Percentiles rank a stretch among this genome's conserved stretches.
Evolutionary conservation across 176 grass and related monocot genomes (phyloP).

Genomic region (Zoysia japonica): DNA sequence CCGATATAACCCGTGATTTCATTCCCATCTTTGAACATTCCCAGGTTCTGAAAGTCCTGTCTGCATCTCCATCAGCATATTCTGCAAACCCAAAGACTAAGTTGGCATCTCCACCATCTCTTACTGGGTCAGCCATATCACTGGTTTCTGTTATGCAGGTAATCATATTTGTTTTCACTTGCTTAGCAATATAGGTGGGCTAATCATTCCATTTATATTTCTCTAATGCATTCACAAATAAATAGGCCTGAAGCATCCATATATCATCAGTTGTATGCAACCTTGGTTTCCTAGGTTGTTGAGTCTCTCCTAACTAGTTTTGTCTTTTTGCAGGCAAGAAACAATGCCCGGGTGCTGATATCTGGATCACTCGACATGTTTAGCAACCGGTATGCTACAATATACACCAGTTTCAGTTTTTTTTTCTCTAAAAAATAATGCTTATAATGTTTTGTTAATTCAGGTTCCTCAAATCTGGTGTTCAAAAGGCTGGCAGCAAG

Average conservation of each 20-base stretch:
- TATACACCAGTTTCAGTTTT: slow-evolving; percentile 1
- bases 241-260: not conserved
- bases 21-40: slow-evolving; percentile 2
- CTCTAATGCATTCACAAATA: slow-evolving; percentile 21
- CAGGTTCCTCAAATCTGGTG: slow-evolving; percentile 83
- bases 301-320: slow-evolving; percentile 22
- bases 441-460: slow-evolving; percentile 28
- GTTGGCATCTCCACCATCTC: slow-evolving; percentile 69
- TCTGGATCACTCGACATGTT: slow-evolving; percentile 91
- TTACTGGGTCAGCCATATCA: slow-evolving; percentile 80
- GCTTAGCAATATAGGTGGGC: not conserved
- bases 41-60: slow-evolving; percentile 88
- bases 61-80: slow-evolving; percentile 85
- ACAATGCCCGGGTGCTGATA: slow-evolving; percentile 84
- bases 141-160: slow-evolving; percentile 98
- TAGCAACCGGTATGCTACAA: slow-evolving; percentile 65
- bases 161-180: slow-evolving; percentile 27
- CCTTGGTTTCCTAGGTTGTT: slow-evolving; percentile 20
- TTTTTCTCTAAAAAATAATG: not conserved
- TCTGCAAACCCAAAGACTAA: slow-evolving; percentile 82
- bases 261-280: slow-evolving; percentile 3
- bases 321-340: slow-evolving; percentile 72
- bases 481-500: slow-evolving; percentile 76
- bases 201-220: not conserved
- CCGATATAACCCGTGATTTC: not conserved